These are phyloP conservation scores for Flaveria linearis DNA, from an alignment of 129 eudicot species.

Conservation along the genomic window DNA sequence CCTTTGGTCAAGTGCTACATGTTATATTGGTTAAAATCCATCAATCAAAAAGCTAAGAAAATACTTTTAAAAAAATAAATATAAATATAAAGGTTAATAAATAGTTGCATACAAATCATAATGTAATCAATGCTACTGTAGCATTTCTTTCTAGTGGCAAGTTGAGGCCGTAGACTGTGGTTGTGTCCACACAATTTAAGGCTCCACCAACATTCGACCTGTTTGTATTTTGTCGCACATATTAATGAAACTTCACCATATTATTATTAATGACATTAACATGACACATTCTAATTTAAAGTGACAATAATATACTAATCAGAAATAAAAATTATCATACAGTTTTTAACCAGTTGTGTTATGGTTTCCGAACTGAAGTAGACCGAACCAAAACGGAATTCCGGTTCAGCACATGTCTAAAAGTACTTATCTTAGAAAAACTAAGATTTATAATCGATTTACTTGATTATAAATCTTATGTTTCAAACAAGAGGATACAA, in stretches of 20 bases:
- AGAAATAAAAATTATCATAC: not conserved
- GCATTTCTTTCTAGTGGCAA: not conserved
- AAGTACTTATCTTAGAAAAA: not conserved
- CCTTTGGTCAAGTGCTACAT: not conserved
- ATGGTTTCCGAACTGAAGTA: not conserved
- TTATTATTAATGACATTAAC: not conserved
- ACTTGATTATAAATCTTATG: not conserved
- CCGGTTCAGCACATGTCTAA: not conserved
- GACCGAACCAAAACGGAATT: not conserved
- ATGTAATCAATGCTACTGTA: not conserved
- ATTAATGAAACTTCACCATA: not conserved
- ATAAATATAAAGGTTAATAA: not conserved
- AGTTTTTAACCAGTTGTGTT: not conserved
- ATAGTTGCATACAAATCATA: not conserved
- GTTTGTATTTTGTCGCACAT: not conserved
- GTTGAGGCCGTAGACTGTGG: not conserved
- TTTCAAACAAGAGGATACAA: conserved; percentile 12
- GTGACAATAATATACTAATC: not conserved
- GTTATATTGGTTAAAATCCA: not conserved
- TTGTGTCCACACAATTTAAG: not conserved
- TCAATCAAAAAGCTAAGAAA: not conserved
- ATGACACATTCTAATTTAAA: not conserved
- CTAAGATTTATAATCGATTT: not conserved
- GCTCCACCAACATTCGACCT: conserved; percentile 8
- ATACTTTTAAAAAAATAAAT: not conserved